phyloP scores from a whole-genome alignment of 192 early-diverging fungal genomes.

The Gamsiella multidivaricata region DNA sequence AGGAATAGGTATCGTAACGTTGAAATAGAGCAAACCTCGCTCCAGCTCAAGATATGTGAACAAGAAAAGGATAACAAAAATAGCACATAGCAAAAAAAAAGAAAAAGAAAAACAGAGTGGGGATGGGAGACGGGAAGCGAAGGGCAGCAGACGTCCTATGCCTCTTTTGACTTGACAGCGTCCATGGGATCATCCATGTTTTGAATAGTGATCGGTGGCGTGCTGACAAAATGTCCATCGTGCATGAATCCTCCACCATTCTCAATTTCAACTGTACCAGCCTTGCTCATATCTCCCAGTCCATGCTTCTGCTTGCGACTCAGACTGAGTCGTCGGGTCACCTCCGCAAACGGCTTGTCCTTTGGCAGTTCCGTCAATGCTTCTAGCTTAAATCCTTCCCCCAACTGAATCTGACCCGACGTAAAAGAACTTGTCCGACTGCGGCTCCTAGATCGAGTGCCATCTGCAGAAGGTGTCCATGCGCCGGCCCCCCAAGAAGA shows the following conservation, averaged over 20 bases:
- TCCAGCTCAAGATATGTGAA: neutral
- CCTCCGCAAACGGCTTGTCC: constrained; percentile 53
- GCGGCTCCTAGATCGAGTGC: constrained; percentile 50
- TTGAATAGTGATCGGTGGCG: constrained; percentile 46
- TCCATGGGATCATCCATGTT: constrained; percentile 50
- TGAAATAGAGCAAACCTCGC: too few relatives aligned
- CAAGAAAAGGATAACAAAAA: neutral
- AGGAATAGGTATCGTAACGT: neutral
- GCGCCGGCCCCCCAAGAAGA: constrained; percentile 51
- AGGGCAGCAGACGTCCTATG: neutral
- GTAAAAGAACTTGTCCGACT: constrained; percentile 61
- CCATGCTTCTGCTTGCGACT: constrained; percentile 39
- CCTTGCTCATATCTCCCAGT: constrained; percentile 20
- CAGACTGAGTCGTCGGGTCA: constrained; percentile 30
- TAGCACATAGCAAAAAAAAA: neutral
- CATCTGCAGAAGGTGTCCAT: constrained; percentile 53
- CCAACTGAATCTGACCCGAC: constrained; percentile 42
- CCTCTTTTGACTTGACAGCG: constrained; percentile 27
- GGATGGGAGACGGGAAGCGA: neutral
- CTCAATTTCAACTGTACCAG: constrained; percentile 13
- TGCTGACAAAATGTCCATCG: constrained; percentile 30
- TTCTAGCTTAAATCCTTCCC: constrained; percentile 61
- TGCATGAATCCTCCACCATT: constrained; percentile 27
- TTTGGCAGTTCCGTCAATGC: constrained; percentile 59
- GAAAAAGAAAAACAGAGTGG: neutral